Base-by-base conservation (phyloP, 2,329 filamentous ascomycete genomes). In the Epichloe aotearoae region DNA sequence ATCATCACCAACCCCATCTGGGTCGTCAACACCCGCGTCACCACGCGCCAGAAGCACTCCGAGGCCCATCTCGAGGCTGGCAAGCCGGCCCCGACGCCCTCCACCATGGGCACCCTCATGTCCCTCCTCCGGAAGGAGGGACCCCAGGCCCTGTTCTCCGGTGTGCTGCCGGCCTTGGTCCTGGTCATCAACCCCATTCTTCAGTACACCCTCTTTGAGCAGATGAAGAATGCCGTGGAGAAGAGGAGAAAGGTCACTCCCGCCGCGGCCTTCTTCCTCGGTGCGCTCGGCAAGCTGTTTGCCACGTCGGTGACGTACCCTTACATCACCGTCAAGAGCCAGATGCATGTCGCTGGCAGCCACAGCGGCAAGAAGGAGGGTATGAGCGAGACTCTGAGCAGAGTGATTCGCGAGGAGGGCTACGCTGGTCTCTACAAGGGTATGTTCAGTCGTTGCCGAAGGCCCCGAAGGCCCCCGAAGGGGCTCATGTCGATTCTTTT, bases 11-110 rank as follows among this genome's bases (percentile, higher is more conserved):
- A 98, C 74, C 93, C 93, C 45, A 98, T 98, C 70, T 98, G 93
- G 93, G 93, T 98, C 48, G 76, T 98, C 67, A 98, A 98, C 75
- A 98, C 93, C 50, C 86, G 93, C 64, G 94, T 98, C 85, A 98
- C 93, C 20, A 91, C 93, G 47, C 82, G 88, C 61, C 84, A 86
- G 70, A 79, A 80, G 57, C 64, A 69, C 55, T 66, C 71, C 57
- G 66, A 72, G 56, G 65, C 70, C 56, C 67, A 69, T 52, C 57
- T 72, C 50, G 66, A 73, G 53, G 66, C 66, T 20, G 71, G 67
- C 45, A 62, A 57, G 45, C 58, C 59, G 38, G 57, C 60, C 30
- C 61, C 63, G 53, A 66, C 76, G 23, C 84, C 83, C 17, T 84
- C 83, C 41, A 95, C 91, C 2, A 71, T 97, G 49, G 82, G 80